A percentile compares a stretch with the other conserved stretches of the same genome.
phyloP scores from a whole-genome alignment of 2,329 filamentous ascomycete species.

The Cytospora piceicola region DNA sequence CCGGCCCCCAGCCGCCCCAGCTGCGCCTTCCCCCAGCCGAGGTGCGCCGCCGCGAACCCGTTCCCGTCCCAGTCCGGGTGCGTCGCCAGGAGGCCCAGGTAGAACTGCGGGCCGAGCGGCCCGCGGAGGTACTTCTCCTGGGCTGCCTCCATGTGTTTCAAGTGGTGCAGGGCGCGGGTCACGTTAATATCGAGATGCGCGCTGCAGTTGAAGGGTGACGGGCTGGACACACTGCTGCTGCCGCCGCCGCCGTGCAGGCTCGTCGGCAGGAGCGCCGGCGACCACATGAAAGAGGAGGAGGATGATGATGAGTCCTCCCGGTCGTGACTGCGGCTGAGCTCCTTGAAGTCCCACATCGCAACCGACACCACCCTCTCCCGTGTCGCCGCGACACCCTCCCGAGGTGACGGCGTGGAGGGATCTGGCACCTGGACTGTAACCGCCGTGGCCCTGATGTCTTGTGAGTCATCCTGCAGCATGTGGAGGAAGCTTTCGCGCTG shows the following conservation, averaged over 20 bases:
- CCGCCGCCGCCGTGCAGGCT: not conserved
- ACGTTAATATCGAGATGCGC: conserved; percentile 23
- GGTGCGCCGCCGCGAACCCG: conserved; percentile 20
- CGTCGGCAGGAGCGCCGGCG: not conserved
- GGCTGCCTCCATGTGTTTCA: not conserved
- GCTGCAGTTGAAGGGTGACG: conserved; percentile 19
- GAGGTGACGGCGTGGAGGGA: not conserved
- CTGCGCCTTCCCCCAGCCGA: conserved; percentile 22
- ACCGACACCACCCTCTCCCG: conserved; percentile 24
- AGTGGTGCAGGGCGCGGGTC: conserved; percentile 9
- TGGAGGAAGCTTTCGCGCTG: not conserved
- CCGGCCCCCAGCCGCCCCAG: conserved; percentile 7
- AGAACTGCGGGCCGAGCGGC: conserved; percentile 10
- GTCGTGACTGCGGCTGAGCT: not conserved
- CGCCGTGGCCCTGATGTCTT: conserved; percentile 5
- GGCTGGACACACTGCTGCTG: not conserved
- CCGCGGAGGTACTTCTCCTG: conserved; percentile 3
- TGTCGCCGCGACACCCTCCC: too few relatives aligned
- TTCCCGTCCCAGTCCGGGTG: conserved; percentile 29
- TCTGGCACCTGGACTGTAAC: conserved; percentile 17
- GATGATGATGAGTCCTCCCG: too few relatives aligned
- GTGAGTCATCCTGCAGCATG: not conserved
- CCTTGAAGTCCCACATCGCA: conserved; percentile 18
- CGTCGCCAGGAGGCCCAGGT: conserved; percentile 23
- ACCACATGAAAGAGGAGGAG: not conserved